phyloP scores from a whole-genome alignment of 2,329 filamentous ascomycete species.

The Colletotrichum eleusines region DNA sequence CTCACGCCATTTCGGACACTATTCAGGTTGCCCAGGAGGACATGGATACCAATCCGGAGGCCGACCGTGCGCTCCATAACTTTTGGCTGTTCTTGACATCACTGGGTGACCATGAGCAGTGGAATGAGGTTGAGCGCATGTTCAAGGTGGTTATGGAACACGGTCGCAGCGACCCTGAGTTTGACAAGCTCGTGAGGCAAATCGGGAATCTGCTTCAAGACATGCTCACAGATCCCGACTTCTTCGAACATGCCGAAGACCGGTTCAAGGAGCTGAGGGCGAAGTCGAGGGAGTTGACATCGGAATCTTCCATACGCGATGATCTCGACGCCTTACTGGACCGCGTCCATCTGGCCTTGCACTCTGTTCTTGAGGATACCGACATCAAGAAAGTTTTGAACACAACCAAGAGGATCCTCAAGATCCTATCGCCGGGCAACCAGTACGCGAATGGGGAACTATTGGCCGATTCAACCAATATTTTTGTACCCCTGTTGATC shows the following conservation, averaged over 20 bases:
- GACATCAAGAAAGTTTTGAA: conserved; percentile 77
- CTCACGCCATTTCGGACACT: conserved; percentile 76
- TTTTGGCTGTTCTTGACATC: conserved; percentile 85
- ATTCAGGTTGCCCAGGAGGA: conserved; percentile 76
- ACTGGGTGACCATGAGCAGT: conserved; percentile 80
- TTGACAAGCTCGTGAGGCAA: conserved; percentile 81
- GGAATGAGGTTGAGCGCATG: conserved; percentile 78
- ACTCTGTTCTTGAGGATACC: conserved; percentile 77
- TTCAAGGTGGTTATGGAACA: conserved; percentile 80
- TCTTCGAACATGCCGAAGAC: conserved; percentile 79
- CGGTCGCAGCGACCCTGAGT: conserved; percentile 81
- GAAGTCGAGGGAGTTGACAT: conserved; percentile 72
- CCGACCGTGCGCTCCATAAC: conserved; percentile 81
- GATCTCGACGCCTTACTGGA: conserved; percentile 80
- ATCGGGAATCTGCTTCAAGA: conserved; percentile 81
- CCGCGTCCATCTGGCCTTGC: conserved; percentile 76
- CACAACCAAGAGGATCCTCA: conserved; percentile 75
- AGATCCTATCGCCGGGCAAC: conserved; percentile 76
- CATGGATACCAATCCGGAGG: conserved; percentile 77
- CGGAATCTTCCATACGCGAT: conserved; percentile 75
- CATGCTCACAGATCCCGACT: conserved; percentile 86
- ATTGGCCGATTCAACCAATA: conserved; percentile 79
- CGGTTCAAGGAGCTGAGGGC: conserved; percentile 64
- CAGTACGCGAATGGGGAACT: conserved; percentile 77
- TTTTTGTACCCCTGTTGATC: conserved; percentile 84